Conservation (phyloP, 495 filamentous ascomycete species). For the Parmelia sp. region DNA sequence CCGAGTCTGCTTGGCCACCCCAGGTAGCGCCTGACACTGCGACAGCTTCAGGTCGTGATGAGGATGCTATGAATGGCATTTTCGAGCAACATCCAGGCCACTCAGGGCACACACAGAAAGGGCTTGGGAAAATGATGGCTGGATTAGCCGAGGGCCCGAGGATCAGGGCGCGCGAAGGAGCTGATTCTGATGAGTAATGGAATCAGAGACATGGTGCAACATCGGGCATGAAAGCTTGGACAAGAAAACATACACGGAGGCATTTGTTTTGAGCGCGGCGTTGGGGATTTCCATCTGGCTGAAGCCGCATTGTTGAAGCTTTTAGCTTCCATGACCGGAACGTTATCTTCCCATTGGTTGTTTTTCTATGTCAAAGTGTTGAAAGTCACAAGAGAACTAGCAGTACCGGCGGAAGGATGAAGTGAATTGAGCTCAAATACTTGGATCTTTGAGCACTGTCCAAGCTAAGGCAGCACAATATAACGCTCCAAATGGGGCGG, state of each 20-base stretch:
- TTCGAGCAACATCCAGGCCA: conserved; percentile 5
- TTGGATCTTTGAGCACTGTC: neutral
- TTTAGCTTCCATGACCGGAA: neutral
- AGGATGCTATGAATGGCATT: neutral
- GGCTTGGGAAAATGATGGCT: conserved; percentile 25
- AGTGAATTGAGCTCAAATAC: neutral
- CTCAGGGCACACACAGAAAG: conserved; percentile 15
- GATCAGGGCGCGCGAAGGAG: neutral
- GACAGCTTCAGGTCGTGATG: conserved; percentile 17
- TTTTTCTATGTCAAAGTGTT: neutral
- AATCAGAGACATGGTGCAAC: neutral
- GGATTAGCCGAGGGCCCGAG: conserved; percentile 21
- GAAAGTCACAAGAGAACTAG: neutral
- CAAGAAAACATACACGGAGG: neutral
- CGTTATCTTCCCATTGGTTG: neutral
- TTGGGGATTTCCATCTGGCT: neutral
- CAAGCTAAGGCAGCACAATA: conserved; percentile 69
- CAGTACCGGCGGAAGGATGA: neutral
- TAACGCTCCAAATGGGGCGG: conserved; percentile 85
- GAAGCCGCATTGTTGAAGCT: neutral
- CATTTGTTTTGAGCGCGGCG: conserved; percentile 6
- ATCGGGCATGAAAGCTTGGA: neutral
- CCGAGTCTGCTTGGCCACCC: neutral
- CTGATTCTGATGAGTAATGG: conserved; percentile 1
- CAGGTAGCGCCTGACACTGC: conserved; percentile 6